Conservation (phyloP, 139 green algal genomes). For the Zygnema cylindricum region DNA sequence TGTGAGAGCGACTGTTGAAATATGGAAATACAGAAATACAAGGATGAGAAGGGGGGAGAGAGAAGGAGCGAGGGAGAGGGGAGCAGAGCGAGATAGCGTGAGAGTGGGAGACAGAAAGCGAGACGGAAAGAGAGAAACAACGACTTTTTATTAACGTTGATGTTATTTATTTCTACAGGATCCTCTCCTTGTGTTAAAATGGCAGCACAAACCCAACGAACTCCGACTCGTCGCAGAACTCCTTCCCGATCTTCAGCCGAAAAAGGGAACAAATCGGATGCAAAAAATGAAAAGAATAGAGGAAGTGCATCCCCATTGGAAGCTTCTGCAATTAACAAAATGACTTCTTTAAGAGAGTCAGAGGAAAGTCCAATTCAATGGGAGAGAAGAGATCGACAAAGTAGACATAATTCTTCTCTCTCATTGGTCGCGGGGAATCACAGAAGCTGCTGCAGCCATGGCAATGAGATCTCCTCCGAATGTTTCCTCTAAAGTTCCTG, state of each 20-base stretch:
- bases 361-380: not conserved
- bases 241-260: not conserved
- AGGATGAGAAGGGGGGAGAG: not conserved
- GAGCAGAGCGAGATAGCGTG: not conserved
- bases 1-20: too few species aligned
- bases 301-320: not conserved
- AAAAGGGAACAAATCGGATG: conserved; percentile 7
- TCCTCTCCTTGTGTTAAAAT: too few species aligned
- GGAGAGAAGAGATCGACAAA: too few species aligned
- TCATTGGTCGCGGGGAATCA: not conserved
- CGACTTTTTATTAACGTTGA: conserved; percentile 9
- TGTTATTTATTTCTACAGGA: too few species aligned
- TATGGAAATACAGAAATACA: too few species aligned
- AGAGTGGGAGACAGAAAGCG: not conserved
- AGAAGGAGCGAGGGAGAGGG: not conserved
- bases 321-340: not conserved
- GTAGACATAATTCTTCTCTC: not conserved
- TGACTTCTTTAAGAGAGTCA: not conserved
- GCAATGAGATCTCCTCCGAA: not conserved
- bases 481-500: conserved; percentile 9
- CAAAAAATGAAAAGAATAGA: not conserved
- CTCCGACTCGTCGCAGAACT: too few species aligned
- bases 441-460: not conserved
- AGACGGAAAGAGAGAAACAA: not conserved
- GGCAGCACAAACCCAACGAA: too few species aligned